These are phyloP conservation scores for Boletus rex-veris DNA, from an alignment of 768 basidiomycete species.

Conservation along the genomic window DNA sequence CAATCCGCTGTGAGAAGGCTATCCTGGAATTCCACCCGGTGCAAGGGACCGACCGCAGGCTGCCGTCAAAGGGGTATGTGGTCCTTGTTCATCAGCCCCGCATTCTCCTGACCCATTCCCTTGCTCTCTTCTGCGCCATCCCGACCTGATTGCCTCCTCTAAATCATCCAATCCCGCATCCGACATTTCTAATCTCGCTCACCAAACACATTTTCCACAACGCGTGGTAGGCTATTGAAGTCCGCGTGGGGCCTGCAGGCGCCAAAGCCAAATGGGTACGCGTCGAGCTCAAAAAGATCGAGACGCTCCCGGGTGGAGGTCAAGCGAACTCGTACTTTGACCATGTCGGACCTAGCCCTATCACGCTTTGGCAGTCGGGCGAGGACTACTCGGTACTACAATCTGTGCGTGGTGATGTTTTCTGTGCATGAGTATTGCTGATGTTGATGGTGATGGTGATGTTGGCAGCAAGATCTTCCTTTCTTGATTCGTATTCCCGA, in stretches of 20 bases:
- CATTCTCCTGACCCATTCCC: conserved; percentile 2
- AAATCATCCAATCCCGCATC: not conserved
- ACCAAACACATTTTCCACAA: not conserved
- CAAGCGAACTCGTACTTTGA: conserved; percentile 71
- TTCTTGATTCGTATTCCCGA: conserved; percentile 92
- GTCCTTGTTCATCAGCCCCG: not conserved
- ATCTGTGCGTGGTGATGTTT: conserved; percentile 45
- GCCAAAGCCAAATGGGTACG: conserved; percentile 91
- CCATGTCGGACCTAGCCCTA: conserved; percentile 76
- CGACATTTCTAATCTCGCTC: not conserved
- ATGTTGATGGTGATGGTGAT: not conserved
- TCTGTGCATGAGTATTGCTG: conserved; percentile 1
- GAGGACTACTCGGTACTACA: conserved; percentile 69
- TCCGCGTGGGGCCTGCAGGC: conserved; percentile 68
- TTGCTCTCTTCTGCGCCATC: not conserved
- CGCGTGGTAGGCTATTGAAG: conserved; percentile 70
- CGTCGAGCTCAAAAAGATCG: conserved; percentile 88
- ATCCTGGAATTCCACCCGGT: conserved; percentile 84
- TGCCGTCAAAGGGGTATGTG: conserved; percentile 78
- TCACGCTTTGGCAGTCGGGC: conserved; percentile 77
- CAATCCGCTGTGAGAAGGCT: conserved; percentile 46
- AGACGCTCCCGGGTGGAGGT: conserved; percentile 73
- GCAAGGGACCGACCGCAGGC: conserved; percentile 75
- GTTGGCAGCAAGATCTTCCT: conserved; percentile 72
- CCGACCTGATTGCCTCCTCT: not conserved